Evolutionary conservation across 1,139 yeast genomes (phyloP).

Genomic region (Lodderomyces margitis): DNA sequence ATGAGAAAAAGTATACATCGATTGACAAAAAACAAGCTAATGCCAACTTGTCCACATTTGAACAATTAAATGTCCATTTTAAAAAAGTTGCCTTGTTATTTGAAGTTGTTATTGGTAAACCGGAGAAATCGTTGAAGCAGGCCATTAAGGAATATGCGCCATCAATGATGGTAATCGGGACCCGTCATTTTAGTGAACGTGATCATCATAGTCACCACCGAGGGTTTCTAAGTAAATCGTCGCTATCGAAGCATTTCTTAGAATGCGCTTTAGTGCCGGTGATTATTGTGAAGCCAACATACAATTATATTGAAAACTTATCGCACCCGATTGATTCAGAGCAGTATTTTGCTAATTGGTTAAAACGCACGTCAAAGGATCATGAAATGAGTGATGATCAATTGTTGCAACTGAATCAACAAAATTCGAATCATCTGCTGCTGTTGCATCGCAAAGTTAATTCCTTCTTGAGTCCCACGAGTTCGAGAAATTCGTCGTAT

Average conservation of each 20-base stretch:
- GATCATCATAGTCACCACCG: constrained; percentile 38
- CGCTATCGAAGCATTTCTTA: constrained; percentile 60
- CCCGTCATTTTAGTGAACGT: constrained; percentile 39
- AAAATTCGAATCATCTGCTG: not conserved
- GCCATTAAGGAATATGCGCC: constrained; percentile 65
- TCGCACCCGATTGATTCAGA: constrained; percentile 26
- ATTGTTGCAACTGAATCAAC: constrained; percentile 14
- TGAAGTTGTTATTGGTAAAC: constrained; percentile 64
- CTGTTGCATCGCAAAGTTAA: constrained; percentile 1
- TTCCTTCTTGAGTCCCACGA: constrained; percentile 18
- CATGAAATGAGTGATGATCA: not conserved
- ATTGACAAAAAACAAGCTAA: constrained; percentile 35
- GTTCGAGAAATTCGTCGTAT: constrained; percentile 18
- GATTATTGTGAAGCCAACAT: constrained; percentile 60
- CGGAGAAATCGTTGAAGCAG: constrained; percentile 50
- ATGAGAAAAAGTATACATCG: constrained; percentile 31
- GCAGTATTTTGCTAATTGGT: constrained; percentile 32
- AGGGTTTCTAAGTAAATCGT: constrained; percentile 44
- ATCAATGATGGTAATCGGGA: constrained; percentile 63
- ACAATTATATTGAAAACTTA: constrained; percentile 34
- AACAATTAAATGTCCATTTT: constrained; percentile 44
- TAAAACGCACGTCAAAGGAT: constrained; percentile 13
- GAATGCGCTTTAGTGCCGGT: constrained; percentile 71
- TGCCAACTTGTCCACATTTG: constrained; percentile 39
- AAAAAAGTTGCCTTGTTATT: constrained; percentile 54